phyloP scores from a whole-genome alignment of 208 protist species.

The Perkinsela sp. region DNA sequence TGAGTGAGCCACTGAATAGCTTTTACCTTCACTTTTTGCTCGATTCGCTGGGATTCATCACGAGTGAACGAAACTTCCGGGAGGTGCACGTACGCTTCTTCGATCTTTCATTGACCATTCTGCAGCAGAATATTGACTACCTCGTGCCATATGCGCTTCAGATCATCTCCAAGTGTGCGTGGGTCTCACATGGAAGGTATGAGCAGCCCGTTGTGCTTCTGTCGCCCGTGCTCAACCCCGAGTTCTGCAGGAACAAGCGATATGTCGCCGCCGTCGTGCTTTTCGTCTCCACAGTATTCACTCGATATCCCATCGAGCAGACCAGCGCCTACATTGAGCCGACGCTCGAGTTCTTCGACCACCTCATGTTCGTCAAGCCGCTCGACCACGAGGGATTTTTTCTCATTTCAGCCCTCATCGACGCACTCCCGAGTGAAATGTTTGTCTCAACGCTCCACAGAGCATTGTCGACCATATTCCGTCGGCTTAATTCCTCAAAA shows the following conservation, averaged over 20 bases:
- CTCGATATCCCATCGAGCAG: background rate
- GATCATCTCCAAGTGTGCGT: background rate
- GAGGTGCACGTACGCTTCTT: background rate
- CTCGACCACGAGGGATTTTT: background rate
- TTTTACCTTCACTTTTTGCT: background rate
- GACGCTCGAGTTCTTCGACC: background rate
- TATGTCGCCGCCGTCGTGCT: background rate
- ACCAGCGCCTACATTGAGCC: background rate
- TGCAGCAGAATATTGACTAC: background rate
- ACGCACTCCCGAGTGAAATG: background rate
- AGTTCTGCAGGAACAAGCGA: background rate
- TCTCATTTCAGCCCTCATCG: background rate
- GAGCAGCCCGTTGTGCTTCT: background rate
- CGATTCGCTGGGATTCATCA: background rate
- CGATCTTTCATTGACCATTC: background rate
- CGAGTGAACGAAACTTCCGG: background rate
- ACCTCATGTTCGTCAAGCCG: background rate
- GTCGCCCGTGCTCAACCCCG: background rate
- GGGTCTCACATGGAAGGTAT: background rate
- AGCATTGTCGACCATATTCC: background rate
- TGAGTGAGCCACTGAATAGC: background rate
- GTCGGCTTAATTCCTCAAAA: background rate
- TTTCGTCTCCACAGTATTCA: background rate
- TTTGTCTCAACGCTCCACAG: background rate
- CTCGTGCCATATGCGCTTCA: background rate